Base-by-base conservation (phyloP, 1,139 yeast genomes). In the Pneumocystis carinii region DNA sequence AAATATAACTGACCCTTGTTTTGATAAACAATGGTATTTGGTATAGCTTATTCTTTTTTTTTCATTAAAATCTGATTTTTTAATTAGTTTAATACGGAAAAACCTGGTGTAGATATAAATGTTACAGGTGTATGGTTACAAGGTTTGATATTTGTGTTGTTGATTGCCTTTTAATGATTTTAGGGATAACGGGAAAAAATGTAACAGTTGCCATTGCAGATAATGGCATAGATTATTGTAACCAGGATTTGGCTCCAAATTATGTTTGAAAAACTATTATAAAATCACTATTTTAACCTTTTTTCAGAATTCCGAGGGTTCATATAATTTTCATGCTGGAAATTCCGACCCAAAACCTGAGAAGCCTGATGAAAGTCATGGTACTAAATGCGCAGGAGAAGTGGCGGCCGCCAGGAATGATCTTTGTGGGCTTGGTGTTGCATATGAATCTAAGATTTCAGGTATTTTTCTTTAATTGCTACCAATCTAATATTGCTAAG, bases 361-460 rank as follows among this genome's bases (percentile, higher is more conserved):
- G 66, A 78, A 92, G 59, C 74, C 69, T n/a, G 95, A 87, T 72
- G 99, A 94, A 72, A 83, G 84, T 69, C 99, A 94, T 73, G 99
- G 99, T n/a, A n/a, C n/a, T n/a, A n/a, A n/a, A n/a, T n/a, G n/a
- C n/a, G n/a, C n/a, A n/a, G n/a, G n/a, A n/a, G 98, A 94, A 74
- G 87, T 94, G 65, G 97, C 97, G 0, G 95, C 85, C 1, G 90
- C 83, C 64, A 76, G 77, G 62, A 92, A 94, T 73, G 87, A 84
- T 56, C 85, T 79, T 27, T 94, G 99, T 76, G 98, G 98, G 42
- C 80, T 94, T 4, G 99, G 99, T 57, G 95, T 90, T 8, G 97
- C 97, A 0, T 90, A 82, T 71, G 83, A 83, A 63, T 84, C 96
- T 2, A 83, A 85, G 70, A 95, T 94, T 1, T 81, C 96, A 8